A percentile compares a stretch with the other conserved stretches of the same genome.
Conservation (phyloP, 495 filamentous ascomycete genomes). For the Trichoderma virens region DNA sequence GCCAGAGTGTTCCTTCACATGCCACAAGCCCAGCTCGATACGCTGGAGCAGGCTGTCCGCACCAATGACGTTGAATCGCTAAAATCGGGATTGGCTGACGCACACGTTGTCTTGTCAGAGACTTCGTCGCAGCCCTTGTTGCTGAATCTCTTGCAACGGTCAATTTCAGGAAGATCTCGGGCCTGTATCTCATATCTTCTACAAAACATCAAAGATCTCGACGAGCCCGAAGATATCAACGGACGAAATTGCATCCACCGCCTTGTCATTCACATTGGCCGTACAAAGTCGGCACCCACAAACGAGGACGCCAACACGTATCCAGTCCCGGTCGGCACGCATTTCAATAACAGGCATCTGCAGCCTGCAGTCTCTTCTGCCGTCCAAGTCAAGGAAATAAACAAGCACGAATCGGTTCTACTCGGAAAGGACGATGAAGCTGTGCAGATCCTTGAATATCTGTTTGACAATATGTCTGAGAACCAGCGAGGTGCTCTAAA, state of each 20-base stretch:
- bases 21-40: constrained; percentile 55
- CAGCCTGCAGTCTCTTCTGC: constrained; percentile 65
- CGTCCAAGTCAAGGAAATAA: constrained; percentile 33
- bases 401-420: constrained; percentile 45
- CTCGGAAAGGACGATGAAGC: constrained; percentile 64
- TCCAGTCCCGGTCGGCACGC: constrained; percentile 41
- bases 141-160: constrained; percentile 74
- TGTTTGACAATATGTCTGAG: constrained; percentile 63
- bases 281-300: constrained; percentile 54
- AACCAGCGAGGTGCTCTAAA: constrained; percentile 62
- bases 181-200: constrained; percentile 63
- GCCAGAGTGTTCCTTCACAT: constrained; percentile 65
- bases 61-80: constrained; percentile 61
- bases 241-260: constrained; percentile 89
- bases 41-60: constrained; percentile 68
- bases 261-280: constrained; percentile 80
- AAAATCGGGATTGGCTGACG: constrained; percentile 47
- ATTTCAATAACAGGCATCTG: constrained; percentile 53
- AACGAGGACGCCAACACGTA: constrained; percentile 41
- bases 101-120: constrained; percentile 30
- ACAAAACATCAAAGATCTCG: constrained; percentile 55
- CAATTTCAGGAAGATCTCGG: constrained; percentile 64
- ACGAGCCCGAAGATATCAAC: constrained; percentile 88
- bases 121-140: constrained; percentile 53
- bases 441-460: constrained; percentile 62